phyloP scores from a whole-genome alignment of 805 yeast genomes.

The Ogataea chonburiensis region DNA sequence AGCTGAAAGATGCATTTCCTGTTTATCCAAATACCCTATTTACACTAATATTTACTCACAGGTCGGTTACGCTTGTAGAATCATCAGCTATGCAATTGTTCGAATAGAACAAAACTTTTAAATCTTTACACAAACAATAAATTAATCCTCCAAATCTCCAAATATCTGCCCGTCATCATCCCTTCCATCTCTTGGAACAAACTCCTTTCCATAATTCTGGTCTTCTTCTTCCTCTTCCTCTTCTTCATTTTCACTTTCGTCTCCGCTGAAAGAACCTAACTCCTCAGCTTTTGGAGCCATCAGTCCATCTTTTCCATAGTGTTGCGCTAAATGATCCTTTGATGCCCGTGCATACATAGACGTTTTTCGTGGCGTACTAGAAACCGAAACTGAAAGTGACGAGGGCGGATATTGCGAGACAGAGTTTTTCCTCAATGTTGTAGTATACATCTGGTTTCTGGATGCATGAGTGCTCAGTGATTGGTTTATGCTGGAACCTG shows the following conservation, averaged over 20 bases:
- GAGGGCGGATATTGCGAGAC: constrained; percentile 48
- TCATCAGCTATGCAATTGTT: too few relatives aligned
- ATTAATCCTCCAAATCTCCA: constrained; percentile 37
- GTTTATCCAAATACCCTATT: too few relatives aligned
- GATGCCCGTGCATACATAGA: constrained; percentile 11
- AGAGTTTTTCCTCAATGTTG: constrained; percentile 40
- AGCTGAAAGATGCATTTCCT: background rate
- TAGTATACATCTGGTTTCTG: constrained; percentile 17
- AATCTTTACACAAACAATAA: too few relatives aligned
- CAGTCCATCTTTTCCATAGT: constrained; percentile 18
- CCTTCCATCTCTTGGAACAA: constrained; percentile 17
- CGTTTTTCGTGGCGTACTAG: constrained; percentile 17
- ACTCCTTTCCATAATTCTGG: constrained; percentile 14
- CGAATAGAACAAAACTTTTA: too few relatives aligned
- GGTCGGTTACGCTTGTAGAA: too few relatives aligned
- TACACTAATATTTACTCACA: too few relatives aligned
- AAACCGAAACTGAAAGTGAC: constrained; percentile 17
- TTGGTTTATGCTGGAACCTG: background rate
- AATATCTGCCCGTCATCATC: constrained; percentile 29
- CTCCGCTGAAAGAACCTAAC: constrained; percentile 21
- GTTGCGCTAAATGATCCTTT: constrained; percentile 3
- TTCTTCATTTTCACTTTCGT: constrained; percentile 17
- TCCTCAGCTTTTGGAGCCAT: constrained; percentile 20
- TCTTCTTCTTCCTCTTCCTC: too few relatives aligned
- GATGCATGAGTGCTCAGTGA: background rate